These are phyloP conservation scores for Diaporthe caulivora DNA, from an alignment of 2,329 filamentous ascomycete genomes.

Conservation along the genomic window DNA sequence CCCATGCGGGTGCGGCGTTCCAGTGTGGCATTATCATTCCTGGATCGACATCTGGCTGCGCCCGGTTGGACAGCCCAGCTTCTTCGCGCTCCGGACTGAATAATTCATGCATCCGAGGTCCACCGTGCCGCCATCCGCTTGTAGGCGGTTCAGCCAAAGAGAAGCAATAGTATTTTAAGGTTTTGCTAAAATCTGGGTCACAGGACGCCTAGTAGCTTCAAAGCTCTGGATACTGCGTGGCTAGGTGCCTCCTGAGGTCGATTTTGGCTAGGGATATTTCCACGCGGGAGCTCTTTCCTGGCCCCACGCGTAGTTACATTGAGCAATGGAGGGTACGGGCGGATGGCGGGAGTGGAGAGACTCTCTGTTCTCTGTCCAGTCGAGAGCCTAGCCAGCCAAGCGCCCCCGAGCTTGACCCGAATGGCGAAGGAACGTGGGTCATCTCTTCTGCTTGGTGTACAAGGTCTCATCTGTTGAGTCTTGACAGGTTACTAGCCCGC, in stretches of 20 bases:
- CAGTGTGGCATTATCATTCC: conserved; percentile 29
- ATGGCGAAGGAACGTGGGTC: conserved; percentile 5
- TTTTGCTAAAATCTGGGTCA: conserved; percentile 32
- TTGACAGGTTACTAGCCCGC: conserved; percentile 23
- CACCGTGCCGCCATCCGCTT: conserved; percentile 24
- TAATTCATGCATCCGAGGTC: conserved; percentile 18
- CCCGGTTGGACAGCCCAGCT: conserved; percentile 20
- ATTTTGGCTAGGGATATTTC: conserved; percentile 2
- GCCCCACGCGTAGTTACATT: conserved; percentile 6
- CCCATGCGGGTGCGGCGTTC: conserved; percentile 28
- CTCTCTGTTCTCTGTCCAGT: background rate
- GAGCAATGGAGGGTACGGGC: background rate
- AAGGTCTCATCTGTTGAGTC: conserved; percentile 25
- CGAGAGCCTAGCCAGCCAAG: conserved; percentile 3
- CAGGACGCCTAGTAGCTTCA: conserved; percentile 1
- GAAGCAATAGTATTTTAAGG: conserved; percentile 28
- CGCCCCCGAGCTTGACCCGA: conserved; percentile 7
- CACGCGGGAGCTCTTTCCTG: conserved; percentile 18
- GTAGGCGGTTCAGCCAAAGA: background rate
- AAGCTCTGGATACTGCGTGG: conserved; percentile 4
- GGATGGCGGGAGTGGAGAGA: background rate
- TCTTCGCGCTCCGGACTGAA: conserved; percentile 9
- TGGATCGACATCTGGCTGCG: conserved; percentile 27
- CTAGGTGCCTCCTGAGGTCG: conserved; percentile 10
- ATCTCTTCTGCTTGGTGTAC: background rate